Conservation (phyloP, 1,284 basidiomycete species). For the Takashimella tepidaria region DNA sequence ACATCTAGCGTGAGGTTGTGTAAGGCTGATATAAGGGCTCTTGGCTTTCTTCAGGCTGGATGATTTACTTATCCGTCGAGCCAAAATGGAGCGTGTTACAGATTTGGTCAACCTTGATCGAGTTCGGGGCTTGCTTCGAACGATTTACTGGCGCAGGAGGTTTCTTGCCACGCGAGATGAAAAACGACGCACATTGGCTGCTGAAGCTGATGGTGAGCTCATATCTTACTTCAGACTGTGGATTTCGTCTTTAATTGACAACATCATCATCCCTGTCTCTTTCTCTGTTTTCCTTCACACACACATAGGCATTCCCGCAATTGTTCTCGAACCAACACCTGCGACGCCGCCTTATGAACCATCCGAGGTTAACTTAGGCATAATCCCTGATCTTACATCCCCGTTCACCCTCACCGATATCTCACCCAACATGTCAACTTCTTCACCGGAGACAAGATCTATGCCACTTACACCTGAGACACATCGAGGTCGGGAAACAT, state of each 20-base stretch:
- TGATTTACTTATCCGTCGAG: slow-evolving; percentile 69
- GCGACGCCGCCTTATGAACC: slow-evolving; percentile 23
- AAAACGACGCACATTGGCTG: slow-evolving; percentile 22
- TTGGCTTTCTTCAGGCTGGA: too few species aligned
- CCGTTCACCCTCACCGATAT: slow-evolving; percentile 1
- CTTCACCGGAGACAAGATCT: not conserved
- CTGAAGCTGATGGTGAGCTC: slow-evolving; percentile 24
- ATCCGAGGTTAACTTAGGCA: slow-evolving; percentile 6
- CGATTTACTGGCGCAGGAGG: slow-evolving; percentile 65
- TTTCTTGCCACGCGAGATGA: slow-evolving; percentile 52
- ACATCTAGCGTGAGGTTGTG: not conserved
- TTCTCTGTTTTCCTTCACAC: not conserved
- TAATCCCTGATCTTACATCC: slow-evolving; percentile 16
- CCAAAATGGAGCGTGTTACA: slow-evolving; percentile 70
- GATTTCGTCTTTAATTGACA: too few species aligned
- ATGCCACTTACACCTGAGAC: not conserved
- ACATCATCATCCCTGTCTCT: too few species aligned
- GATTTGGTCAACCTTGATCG: slow-evolving; percentile 79
- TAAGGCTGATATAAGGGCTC: not conserved
- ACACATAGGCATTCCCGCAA: slow-evolving; percentile 39
- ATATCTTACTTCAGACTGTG: slow-evolving; percentile 29
- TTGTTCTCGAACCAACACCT: slow-evolving; percentile 42
- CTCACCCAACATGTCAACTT: slow-evolving; percentile 3
- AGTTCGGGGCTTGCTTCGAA: slow-evolving; percentile 69
- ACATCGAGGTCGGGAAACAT: not conserved